Percentiles rank a stretch among this genome's conserved stretches.
Evolutionary conservation across 441 rosid species (phyloP).

Genomic region (Euphorbia celastroides): DNA sequence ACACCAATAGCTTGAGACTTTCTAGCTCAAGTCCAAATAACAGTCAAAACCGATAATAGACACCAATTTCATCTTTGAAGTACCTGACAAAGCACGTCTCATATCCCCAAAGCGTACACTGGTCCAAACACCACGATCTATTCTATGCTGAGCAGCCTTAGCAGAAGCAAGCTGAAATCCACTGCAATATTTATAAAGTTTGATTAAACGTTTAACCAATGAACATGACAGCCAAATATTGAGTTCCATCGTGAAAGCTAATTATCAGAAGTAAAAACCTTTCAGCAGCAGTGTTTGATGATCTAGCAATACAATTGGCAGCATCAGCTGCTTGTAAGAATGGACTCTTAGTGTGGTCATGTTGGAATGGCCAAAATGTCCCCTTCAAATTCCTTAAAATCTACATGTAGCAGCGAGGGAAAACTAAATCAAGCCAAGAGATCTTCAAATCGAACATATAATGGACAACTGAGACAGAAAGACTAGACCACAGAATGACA

Average conservation of each 20-base stretch:
- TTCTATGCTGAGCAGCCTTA: slow-evolving; percentile 58
- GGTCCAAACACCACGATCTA: slow-evolving; percentile 61
- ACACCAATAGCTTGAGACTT: slow-evolving; percentile 5
- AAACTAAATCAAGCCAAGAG: background rate
- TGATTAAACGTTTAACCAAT: background rate
- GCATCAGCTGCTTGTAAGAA: slow-evolving; percentile 42
- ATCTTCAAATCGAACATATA: background rate
- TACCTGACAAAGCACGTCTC: slow-evolving; percentile 69
- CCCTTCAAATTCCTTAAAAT: slow-evolving; percentile 48
- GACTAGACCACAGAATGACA: background rate
- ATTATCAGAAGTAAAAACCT: slow-evolving; percentile 25
- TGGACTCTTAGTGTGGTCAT: slow-evolving; percentile 12
- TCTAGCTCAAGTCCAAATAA: too few species aligned
- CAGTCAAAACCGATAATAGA: background rate
- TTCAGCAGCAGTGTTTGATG: slow-evolving; percentile 28
- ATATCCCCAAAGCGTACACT: slow-evolving; percentile 53
- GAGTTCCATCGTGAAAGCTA: background rate
- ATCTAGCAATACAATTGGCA: slow-evolving; percentile 23
- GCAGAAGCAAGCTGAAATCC: slow-evolving; percentile 58
- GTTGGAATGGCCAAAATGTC: slow-evolving; percentile 15
- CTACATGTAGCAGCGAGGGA: slow-evolving; percentile 24
- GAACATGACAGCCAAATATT: too few species aligned
- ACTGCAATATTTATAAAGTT: slow-evolving; percentile 26
- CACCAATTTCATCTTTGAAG: slow-evolving; percentile 1
- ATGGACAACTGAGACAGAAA: background rate